Percentiles rank a stretch among this genome's conserved stretches.
These are phyloP conservation scores for Aschersonia sp. DNA, from an alignment of 2,329 filamentous ascomycete species.

Conservation along the genomic window DNA sequence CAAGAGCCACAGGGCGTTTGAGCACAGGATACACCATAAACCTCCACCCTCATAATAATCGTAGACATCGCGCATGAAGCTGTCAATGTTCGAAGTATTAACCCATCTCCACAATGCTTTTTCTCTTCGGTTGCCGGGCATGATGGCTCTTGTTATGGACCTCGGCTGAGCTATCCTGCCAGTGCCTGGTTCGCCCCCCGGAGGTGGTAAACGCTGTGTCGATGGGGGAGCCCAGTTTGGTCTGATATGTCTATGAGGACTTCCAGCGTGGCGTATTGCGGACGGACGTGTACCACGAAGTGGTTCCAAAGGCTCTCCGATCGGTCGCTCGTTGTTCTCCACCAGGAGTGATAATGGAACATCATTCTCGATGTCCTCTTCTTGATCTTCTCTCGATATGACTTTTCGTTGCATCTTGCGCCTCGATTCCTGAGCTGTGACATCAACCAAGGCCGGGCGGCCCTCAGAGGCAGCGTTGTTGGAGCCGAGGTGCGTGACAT, in stretches of 20 bases:
- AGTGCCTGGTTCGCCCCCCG: conserved; percentile 14
- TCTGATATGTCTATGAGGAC: not conserved
- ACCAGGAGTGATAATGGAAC: conserved; percentile 50
- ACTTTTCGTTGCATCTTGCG: not conserved
- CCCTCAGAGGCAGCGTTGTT: no score
- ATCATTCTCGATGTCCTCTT: conserved; percentile 42
- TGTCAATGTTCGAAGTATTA: conserved; percentile 79
- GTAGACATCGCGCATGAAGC: conserved; percentile 74
- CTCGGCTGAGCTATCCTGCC: conserved; percentile 10
- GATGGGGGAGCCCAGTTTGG: not conserved
- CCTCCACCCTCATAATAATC: conserved; percentile 74
- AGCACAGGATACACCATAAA: conserved; percentile 69
- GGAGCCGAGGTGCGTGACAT: no score
- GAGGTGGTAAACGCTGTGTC: conserved; percentile 8
- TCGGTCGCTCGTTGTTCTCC: conserved; percentile 26
- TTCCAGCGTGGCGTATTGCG: not conserved
- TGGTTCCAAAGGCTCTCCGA: not conserved
- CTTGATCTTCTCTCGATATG: conserved; percentile 11
- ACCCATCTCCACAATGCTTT: conserved; percentile 87
- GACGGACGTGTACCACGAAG: not conserved
- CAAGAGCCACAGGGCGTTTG: conserved; percentile 57
- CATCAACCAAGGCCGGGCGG: no score
- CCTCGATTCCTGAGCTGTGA: not conserved
- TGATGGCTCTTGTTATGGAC: conserved; percentile 13
- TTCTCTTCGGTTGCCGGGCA: conserved; percentile 35